Evolutionary conservation across 805 yeast species (phyloP).

Genomic region (Candida bentonensis): DNA sequence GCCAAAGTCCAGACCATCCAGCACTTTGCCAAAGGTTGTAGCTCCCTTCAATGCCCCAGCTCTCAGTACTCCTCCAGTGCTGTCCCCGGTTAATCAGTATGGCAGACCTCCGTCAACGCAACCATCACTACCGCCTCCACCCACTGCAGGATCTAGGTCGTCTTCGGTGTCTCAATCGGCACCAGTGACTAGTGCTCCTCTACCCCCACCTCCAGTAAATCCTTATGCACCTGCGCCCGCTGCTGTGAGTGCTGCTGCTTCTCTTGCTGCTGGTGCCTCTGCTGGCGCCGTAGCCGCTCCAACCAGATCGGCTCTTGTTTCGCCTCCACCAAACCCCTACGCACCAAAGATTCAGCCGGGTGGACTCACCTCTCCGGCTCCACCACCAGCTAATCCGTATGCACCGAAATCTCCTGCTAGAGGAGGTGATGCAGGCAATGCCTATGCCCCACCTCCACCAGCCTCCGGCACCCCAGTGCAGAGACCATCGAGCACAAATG

Average conservation of each 20-base stretch:
- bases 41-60: slow-evolving; percentile 2
- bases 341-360: slow-evolving; percentile 21
- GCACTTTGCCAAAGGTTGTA: slow-evolving; percentile 1
- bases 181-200: slow-evolving; percentile 17
- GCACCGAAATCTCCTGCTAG: slow-evolving; percentile 17
- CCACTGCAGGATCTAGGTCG: slow-evolving; percentile 3
- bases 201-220: slow-evolving; percentile 13
- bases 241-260: slow-evolving; percentile 12
- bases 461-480: slow-evolving; percentile 8
- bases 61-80: slow-evolving; percentile 3
- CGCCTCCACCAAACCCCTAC: slow-evolving; percentile 21
- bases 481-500: slow-evolving; percentile 6
- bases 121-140: slow-evolving; percentile 9
- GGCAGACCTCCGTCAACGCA: slow-evolving; percentile 5
- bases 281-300: slow-evolving; percentile 8
- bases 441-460: slow-evolving; percentile 14
- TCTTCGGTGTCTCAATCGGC: slow-evolving; percentile 9
- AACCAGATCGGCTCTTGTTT: slow-evolving; percentile 4
- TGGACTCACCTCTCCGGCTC: slow-evolving; percentile 12
- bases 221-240: slow-evolving; percentile 25
- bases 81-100: slow-evolving; percentile 5
- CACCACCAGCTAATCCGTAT: slow-evolving; percentile 26
- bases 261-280: slow-evolving; percentile 43
- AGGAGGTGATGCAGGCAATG: slow-evolving; percentile 8
- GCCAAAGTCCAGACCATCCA: background rate